Conservation (phyloP, 768 basidiomycete genomes). For the Stropharia rugosoannulata region DNA sequence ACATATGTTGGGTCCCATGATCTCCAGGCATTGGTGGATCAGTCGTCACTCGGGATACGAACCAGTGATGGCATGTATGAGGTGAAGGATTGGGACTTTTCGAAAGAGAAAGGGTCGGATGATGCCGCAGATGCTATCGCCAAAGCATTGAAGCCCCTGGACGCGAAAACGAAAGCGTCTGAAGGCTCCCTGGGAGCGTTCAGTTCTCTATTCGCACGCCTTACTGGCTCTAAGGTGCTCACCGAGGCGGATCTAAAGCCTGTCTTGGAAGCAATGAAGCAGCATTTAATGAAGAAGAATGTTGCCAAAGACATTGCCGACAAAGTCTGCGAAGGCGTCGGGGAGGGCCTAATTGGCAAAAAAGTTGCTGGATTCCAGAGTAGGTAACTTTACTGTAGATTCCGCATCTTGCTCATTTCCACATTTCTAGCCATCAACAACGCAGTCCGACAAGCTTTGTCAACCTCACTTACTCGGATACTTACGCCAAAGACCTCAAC, state of each 20-base stretch:
- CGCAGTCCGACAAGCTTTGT: slow-evolving; percentile 81
- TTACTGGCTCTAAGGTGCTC: slow-evolving; percentile 84
- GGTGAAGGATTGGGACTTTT: slow-evolving; percentile 81
- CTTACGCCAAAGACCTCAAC: slow-evolving; percentile 96
- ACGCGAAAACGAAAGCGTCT: slow-evolving; percentile 30
- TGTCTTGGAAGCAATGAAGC: slow-evolving; percentile 91
- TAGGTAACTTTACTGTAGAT: slow-evolving; percentile 26
- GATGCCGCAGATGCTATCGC: slow-evolving; percentile 54
- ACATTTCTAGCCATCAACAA: slow-evolving; percentile 67
- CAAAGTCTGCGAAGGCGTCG: slow-evolving; percentile 94
- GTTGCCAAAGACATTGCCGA: slow-evolving; percentile 95
- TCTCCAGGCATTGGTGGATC: slow-evolving; percentile 63
- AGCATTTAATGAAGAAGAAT: slow-evolving; percentile 98
- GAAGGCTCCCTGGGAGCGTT: slow-evolving; percentile 59
- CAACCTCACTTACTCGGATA: slow-evolving; percentile 86
- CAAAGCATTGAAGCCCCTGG: slow-evolving; percentile 50
- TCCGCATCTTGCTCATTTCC: background rate
- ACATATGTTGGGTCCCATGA: slow-evolving; percentile 40
- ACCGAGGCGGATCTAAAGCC: slow-evolving; percentile 84
- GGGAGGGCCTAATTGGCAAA: slow-evolving; percentile 84
- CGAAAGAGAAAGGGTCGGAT: slow-evolving; percentile 33
- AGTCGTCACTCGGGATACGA: slow-evolving; percentile 73
- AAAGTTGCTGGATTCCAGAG: slow-evolving; percentile 90
- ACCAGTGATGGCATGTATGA: slow-evolving; percentile 68
- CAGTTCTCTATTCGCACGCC: slow-evolving; percentile 78